Base-by-base conservation (phyloP, 495 filamentous ascomycete genomes). In the Chaetomium fimeti region DNA sequence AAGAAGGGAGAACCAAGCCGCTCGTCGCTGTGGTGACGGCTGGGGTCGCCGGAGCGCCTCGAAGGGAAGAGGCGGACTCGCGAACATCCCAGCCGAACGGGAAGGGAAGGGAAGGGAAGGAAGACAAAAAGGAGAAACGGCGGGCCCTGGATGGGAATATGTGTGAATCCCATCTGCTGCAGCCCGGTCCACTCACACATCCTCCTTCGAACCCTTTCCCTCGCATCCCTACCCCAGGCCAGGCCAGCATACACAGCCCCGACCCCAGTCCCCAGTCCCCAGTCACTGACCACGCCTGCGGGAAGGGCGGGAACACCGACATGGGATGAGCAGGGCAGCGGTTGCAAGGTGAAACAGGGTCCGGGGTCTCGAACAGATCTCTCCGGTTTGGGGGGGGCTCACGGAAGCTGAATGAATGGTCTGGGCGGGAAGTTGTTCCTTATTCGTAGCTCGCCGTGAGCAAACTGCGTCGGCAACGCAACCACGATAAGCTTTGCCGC, bases 281-380 rank as follows among this genome's bases (percentile, higher is more conserved):
- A 22, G 49, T 16, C 16, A 25, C 15, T 3, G 12, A 15, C 49
- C 24, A 36, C 13, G 11, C 12, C 27, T 55, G 52, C 52, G 52
- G 52, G 52, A 55, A 55, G 52, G 18, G 29, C 52, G 52, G 52
- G 29, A 55, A 18, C 16, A 43, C 40, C 40, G 40, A 43, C 40
- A 43, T 43, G 40, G 40, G 40, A 43, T 43, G 15, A 13, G 29
- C 40, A 43, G 52, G 52, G 11, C 47, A 2, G 47, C 18, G 40
- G 40, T 43, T 43, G 40, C 40, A 43, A 43, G 40, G 40, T 43
- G 40, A 43, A 43, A 43, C 40, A 18, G 40, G 40, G 16, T 18
- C 40, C 13, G 40, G 40, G 40, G 40, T 43, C 40, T 43, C 4
- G 40, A 43, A 43, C 13, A 43, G 40, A 43, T 16, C 40, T 16